Evolutionary conservation across 2,329 filamentous ascomycete species (phyloP), one percentile per base, ranked within the genome.

Genomic region (Exophiala viscosa): DNA sequence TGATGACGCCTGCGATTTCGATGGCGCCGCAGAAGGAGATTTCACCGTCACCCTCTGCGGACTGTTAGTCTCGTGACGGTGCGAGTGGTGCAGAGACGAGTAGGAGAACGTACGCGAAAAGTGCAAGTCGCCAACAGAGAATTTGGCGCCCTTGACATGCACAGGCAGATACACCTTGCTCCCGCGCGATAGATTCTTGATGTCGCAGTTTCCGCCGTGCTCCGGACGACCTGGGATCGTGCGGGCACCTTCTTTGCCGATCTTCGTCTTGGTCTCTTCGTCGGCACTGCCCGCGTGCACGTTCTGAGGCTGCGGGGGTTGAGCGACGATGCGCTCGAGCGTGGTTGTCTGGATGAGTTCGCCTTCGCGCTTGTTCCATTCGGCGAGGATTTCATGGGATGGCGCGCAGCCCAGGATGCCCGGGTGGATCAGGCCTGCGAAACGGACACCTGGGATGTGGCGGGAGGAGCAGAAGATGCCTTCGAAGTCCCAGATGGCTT

Each of bases 1-100:
- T 96, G 62, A 96, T 95, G 39, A 89, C 76, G 3, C 90, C 90
- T 0, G 90, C 89, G 88, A 96, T 96, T 69, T 96, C 91, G 63
- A 96, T 96, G 5, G 90, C 91, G 15, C 87, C 87, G 59, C 87
- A 90, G 66, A 90, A 96, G 2, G 84, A 89, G 54, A 96, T 95
- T 67, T 96, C 90, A 5, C 90, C 90, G 65, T 96, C 90, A 7
- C 90, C 90, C 70, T 95, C 77, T 79, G 55, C 45, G 32, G 20
- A 36, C n/a, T 31, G 11, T n/a, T 40, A 40, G 15, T 17, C 38
- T 23, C 40, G 14, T 42, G 17, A 31, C 23, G 31, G 42, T 9
- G 23, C 17, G n/a, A 18, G 23, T 11, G 36, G 17, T 15, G 14
- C 11, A 17, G 28, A 11, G 31, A 28, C 5, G 7, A 18, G 3